Base-by-base conservation (phyloP, 257 asterid species). In the Lithospermum erythrorhizon region DNA sequence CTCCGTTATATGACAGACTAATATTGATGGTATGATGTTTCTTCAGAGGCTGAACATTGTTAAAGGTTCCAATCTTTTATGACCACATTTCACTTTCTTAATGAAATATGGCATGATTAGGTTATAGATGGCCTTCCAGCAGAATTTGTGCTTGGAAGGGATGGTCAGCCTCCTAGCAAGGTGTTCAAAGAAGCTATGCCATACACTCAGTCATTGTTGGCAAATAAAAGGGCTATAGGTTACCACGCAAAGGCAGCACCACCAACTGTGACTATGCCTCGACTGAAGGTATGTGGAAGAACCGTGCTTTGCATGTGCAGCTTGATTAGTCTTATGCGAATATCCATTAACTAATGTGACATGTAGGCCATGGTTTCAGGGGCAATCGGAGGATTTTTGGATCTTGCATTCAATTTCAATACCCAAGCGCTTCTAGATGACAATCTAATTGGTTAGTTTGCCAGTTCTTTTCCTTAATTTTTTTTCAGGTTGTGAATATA, bases 221-320 rank as follows among this genome's bases (percentile, higher is more conserved):
- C 85, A 63, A 63, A 67, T 58, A 82, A 93, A 72, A 73, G 76
- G 70, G 96, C 94, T 32, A 60, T 83, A 47, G 96, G 97, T 5
- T 87, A 81, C 72, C 96, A 87, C 73, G 96, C 97, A 17, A 85
- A 80, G 79, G 94, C 97, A n/a, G 93, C 94, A 23, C 94, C 97
- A 27, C 97, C 97, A 25, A 90, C 97, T 57, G 97, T 90, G 20
- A 90, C 97, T 57, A 90, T 90, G 97, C 96, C 97, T 61, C 97
- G 96, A 55, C 65, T 90, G 73, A 90, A 90, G 94, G 97, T 83
- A 62, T 29, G 24, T n/a, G 9, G 63, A 61, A 21, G 20, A n/a
- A 25, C 53, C 27, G 37, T 58, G 53, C 20, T 47, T 23, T 10
- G 29, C 49, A 53, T 66, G 23, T 52, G 30, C 18, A 23, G 67